These are phyloP conservation scores for Nakazawaea wyomingensis DNA, from an alignment of 805 yeast species.

Conservation along the genomic window DNA sequence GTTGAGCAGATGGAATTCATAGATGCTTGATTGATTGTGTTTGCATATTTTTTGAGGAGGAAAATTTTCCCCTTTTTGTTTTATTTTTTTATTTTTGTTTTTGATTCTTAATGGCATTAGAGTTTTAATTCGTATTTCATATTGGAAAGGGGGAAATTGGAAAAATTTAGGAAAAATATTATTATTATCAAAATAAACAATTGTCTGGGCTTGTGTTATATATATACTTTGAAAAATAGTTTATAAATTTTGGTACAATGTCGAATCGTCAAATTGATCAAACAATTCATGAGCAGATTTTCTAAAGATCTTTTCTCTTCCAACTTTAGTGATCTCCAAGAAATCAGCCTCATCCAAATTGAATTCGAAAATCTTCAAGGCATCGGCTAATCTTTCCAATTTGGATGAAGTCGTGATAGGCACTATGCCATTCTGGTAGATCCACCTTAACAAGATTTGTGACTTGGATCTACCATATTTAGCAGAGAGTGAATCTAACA, in stretches of 20 bases:
- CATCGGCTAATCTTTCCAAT: constrained; percentile 48
- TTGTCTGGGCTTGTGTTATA: no score
- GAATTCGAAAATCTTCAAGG: constrained; percentile 52
- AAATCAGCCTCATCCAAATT: constrained; percentile 48
- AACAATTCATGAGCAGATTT: constrained; percentile 19
- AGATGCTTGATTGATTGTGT: no score
- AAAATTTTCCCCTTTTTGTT: no score
- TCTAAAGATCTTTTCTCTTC: constrained; percentile 25
- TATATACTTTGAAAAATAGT: not conserved
- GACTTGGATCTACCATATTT: constrained; percentile 59
- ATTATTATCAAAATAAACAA: no score
- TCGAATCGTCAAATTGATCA: constrained; percentile 14
- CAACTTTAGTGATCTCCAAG: constrained; percentile 34
- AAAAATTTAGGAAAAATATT: no score
- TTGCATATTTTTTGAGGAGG: no score
- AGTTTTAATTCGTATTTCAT: no score
- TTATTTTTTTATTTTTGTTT: no score
- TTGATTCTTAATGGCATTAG: no score
- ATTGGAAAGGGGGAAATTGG: no score
- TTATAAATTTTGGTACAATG: constrained; percentile 1
- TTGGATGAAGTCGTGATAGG: constrained; percentile 75
- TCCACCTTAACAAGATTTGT: constrained; percentile 69
- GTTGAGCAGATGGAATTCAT: no score
- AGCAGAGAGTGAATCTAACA: constrained; percentile 35
- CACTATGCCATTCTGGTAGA: constrained; percentile 54